phyloP scores from a whole-genome alignment of 768 basidiomycete genomes.

The Kwoniella botswanensis region DNA sequence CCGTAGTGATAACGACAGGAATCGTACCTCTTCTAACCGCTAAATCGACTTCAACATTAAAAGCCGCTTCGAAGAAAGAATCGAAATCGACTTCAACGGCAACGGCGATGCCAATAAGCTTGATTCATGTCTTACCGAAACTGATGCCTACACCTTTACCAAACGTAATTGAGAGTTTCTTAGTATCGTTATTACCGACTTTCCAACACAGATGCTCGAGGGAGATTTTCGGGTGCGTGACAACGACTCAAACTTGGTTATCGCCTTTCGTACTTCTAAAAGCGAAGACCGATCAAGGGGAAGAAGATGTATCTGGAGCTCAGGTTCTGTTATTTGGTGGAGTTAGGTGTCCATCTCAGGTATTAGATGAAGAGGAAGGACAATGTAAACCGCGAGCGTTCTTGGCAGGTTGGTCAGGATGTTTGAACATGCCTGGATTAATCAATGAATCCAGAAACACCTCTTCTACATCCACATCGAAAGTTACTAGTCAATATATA shows the following conservation, averaged over 20 bases:
- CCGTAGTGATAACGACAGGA: slow-evolving; percentile 38
- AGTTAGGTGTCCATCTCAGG: slow-evolving; percentile 24
- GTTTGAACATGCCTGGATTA: slow-evolving; percentile 31
- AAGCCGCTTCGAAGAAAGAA: neutral
- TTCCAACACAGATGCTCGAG: slow-evolving; percentile 18
- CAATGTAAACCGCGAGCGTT: slow-evolving; percentile 26
- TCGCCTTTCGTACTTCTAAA: slow-evolving; percentile 11
- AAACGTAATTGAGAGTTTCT: slow-evolving; percentile 38
- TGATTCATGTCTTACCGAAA: slow-evolving; percentile 40
- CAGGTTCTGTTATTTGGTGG: slow-evolving; percentile 39
- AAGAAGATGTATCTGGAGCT: slow-evolving; percentile 20
- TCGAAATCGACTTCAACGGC: too few relatives aligned
- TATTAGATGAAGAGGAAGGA: slow-evolving; percentile 6
- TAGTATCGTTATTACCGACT: slow-evolving; percentile 35
- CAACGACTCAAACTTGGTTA: slow-evolving; percentile 22
- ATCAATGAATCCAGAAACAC: slow-evolving; percentile 17
- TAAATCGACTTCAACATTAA: slow-evolving; percentile 3
- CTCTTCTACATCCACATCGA: neutral
- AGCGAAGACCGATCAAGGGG: neutral
- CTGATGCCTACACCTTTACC: slow-evolving; percentile 31
- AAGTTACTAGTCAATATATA: neutral
- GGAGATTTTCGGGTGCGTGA: slow-evolving; percentile 22
- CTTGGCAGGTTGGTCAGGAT: slow-evolving; percentile 31
- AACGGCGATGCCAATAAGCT: slow-evolving; percentile 16
- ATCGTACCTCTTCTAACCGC: slow-evolving; percentile 33